Base-by-base conservation (phyloP, 1,139 yeast species). In the Waltiozyma solani region DNA sequence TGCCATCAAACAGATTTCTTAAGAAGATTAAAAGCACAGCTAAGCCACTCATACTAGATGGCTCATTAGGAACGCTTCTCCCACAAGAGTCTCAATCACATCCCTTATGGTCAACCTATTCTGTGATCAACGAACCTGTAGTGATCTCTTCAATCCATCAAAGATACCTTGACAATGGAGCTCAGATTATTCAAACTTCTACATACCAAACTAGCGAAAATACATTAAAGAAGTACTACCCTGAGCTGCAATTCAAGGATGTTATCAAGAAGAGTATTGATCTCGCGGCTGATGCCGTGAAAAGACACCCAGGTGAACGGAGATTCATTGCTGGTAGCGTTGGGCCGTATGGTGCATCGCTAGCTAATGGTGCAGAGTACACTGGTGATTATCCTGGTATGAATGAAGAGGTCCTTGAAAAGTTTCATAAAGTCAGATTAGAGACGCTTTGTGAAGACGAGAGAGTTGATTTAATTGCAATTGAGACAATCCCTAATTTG, bases 271-370 rank as follows among this genome's bases (percentile, higher is more conserved):
- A 43, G 29, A 53, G 63, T 10, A 50, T 63, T 15, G 59, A 50
- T 8, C 43, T 57, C 12, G 65, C 58, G n/a, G 50, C 50, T 14
- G 37, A 34, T 38, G 64, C 52, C 11, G 45, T 48, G 15, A 23
- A 38, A 46, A 14, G 23, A 27, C 10, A 23, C 23, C 5, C 20
- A 38, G 7, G n/a, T 17, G 13, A 19, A 3, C 10, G 11, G 4
- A 31, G 19, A 35, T 50, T 41, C 34, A 65, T 78, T 6, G 72
- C 72, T 10, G 87, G 79, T 0, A 73, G 82, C 10, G 54, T 79
- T n/a, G 91, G 89, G 0, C 86, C 91, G 0, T 81, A 73, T 51
- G 89, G 87, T 2, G 79, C 85, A 0, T 74, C 57, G 45, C 54
- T 79, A 32, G 75, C 79, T 21, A 68, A 76, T 46, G 87, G 87